phyloP scores from a whole-genome alignment of 805 yeast species.

The Starmerella bombi region DNA sequence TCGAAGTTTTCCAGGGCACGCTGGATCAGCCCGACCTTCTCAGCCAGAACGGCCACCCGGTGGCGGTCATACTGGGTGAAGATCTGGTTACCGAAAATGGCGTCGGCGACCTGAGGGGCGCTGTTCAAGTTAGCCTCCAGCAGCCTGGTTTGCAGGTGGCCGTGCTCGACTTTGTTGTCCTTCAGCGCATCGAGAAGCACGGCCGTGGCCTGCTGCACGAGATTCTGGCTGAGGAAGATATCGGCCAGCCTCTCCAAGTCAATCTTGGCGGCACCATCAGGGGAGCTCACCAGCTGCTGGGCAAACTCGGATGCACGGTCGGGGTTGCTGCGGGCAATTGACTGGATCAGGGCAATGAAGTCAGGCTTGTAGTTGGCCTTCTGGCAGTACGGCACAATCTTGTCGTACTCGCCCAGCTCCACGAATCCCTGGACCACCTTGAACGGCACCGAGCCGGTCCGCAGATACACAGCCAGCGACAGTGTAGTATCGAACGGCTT shows the following conservation, averaged over 20 bases:
- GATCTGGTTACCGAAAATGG: slow-evolving; percentile 89
- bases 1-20: slow-evolving; percentile 94
- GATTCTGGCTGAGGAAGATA: slow-evolving; percentile 85
- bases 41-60: slow-evolving; percentile 82
- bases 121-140: slow-evolving; percentile 84
- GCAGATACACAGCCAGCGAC: slow-evolving; percentile 81
- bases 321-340: slow-evolving; percentile 84
- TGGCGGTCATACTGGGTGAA: slow-evolving; percentile 92
- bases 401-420: slow-evolving; percentile 91
- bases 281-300: slow-evolving; percentile 58
- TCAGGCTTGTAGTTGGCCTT: slow-evolving; percentile 83
- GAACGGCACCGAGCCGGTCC: slow-evolving; percentile 58
- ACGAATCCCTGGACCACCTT: slow-evolving; percentile 88
- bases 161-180: slow-evolving; percentile 86
- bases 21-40: slow-evolving; percentile 89
- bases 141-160: slow-evolving; percentile 87
- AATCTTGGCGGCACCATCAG: slow-evolving; percentile 36
- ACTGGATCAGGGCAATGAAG: slow-evolving; percentile 76
- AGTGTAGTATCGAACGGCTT: slow-evolving; percentile 74
- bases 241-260: slow-evolving; percentile 83
- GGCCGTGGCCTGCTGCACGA: slow-evolving; percentile 95
- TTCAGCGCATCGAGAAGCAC: slow-evolving; percentile 89
- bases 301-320: slow-evolving; percentile 98
- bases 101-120: slow-evolving; percentile 99
- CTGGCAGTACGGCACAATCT: slow-evolving; percentile 85